A percentile compares a stretch with the other conserved stretches of the same genome.
These are phyloP conservation scores for Talaromyces nanjingensis DNA, from an alignment of 495 filamentous ascomycete genomes.

Conservation along the genomic window DNA sequence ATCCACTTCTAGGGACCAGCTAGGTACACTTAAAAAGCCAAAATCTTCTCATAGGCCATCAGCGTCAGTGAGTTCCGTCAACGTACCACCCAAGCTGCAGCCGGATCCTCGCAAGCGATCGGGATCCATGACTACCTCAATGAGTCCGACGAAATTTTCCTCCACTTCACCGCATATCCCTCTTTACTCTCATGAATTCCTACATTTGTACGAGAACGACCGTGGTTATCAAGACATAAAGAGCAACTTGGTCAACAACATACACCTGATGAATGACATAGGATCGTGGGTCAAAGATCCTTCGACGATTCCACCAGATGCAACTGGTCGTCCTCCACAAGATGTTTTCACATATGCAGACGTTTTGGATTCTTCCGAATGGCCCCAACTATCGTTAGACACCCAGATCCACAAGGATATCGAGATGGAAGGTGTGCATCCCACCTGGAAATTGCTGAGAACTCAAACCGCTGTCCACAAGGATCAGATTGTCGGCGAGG, in stretches of 20 bases:
- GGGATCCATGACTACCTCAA: slow-evolving; percentile 28
- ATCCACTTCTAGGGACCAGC: slow-evolving; percentile 47
- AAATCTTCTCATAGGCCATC: slow-evolving; percentile 70
- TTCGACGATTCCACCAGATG: slow-evolving; percentile 34
- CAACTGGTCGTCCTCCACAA: slow-evolving; percentile 33
- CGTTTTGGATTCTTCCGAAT: slow-evolving; percentile 46
- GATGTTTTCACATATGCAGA: slow-evolving; percentile 48
- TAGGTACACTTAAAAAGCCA: slow-evolving; percentile 57
- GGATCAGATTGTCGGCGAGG: slow-evolving; percentile 70
- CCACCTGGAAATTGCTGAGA: slow-evolving; percentile 66
- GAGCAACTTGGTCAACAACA: slow-evolving; percentile 54
- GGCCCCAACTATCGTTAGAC: slow-evolving; percentile 41
- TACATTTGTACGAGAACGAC: slow-evolving; percentile 61
- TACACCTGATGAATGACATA: slow-evolving; percentile 60
- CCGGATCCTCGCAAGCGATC: slow-evolving; percentile 49
- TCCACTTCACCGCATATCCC: slow-evolving; percentile 32
- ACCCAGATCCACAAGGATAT: slow-evolving; percentile 34
- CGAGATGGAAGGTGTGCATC: slow-evolving; percentile 38
- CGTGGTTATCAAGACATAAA: slow-evolving; percentile 43
- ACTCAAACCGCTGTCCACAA: slow-evolving; percentile 55
- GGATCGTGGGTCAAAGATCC: slow-evolving; percentile 67
- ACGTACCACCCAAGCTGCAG: slow-evolving; percentile 26
- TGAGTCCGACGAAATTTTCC: slow-evolving; percentile 48
- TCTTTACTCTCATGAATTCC: slow-evolving; percentile 62
- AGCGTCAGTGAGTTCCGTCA: slow-evolving; percentile 58